These are phyloP conservation scores for Sclerotinia trifoliorum DNA, from an alignment of 2,329 filamentous ascomycete genomes.

Conservation along the genomic window DNA sequence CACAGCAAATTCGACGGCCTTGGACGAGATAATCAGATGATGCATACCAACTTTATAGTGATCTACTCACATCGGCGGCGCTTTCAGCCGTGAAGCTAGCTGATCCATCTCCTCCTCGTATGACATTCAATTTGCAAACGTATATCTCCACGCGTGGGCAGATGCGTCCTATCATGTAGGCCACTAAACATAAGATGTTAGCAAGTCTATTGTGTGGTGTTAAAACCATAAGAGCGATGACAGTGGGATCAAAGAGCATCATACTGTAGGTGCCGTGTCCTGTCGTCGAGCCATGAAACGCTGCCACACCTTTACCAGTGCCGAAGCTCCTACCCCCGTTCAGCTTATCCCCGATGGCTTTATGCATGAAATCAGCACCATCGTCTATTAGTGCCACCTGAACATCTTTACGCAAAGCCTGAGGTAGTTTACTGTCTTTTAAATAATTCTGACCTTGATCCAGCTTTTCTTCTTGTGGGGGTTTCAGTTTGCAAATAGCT, in stretches of 20 bases:
- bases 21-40: background rate
- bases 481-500: background rate
- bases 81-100: background rate
- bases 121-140: background rate
- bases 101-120: background rate
- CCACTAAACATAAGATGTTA: background rate
- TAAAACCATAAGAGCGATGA: background rate
- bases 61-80: background rate
- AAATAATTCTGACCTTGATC: background rate
- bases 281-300: background rate
- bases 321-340: background rate
- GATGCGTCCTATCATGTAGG: background rate
- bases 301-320: background rate
- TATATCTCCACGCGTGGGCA: background rate
- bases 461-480: too few relatives aligned
- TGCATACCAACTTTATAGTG: too few relatives aligned
- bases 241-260: background rate
- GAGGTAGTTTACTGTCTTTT: background rate
- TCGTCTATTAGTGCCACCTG: constrained; percentile 4
- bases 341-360: background rate
- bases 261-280: constrained; percentile 7
- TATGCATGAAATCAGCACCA: background rate
- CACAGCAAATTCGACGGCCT: background rate
- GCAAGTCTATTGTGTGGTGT: background rate
- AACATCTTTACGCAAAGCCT: background rate